Evolutionary conservation across 2,329 filamentous ascomycete genomes (phyloP), one percentile per base, ranked within the genome.

Genomic region (Juglanconis sp.): DNA sequence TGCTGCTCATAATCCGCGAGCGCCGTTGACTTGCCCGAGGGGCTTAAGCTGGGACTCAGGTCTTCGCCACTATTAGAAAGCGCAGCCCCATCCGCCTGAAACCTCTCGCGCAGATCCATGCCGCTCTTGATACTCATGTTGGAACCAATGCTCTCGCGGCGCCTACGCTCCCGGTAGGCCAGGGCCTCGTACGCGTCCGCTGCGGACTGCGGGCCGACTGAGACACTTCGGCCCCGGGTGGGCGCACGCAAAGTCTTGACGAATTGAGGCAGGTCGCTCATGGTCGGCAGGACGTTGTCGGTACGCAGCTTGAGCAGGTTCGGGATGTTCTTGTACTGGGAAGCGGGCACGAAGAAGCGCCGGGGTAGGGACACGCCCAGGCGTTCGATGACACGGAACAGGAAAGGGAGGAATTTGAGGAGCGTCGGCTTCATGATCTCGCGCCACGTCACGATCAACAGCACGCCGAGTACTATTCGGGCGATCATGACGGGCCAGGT

Each of bases 131-230:
- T 58, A 62, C 76, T 78, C n/a, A 76, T 74, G 57, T 83, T 80
- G 69, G 82, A 81, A 60, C 76, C 71, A 47, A 84, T 73, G 71
- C 83, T 82, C 74, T 86, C 83, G 36, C 82, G 73, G 35, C 83
- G 74, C 59, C 79, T 76, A 30, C 82, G 75, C 69, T 96, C 92
- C 24, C 94, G 87, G 71, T 96, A 96, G 5, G 94, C 95, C 53
- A 99, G 80, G 24, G 92, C 92, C 77, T 99, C 95, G 75, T 97
- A 96, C 31, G 92, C 95, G 76, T 99, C 95, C 2, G 95, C 95
- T 63, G 93, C 93, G 50, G 93, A 97, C 75, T 98, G 95, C 1
- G 95, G 95, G 0, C 95, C 95, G 56, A 98, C 85, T 5, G 92
- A 96, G 38, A 98, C 86, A 36, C 92, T 89, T 55, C 95, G 85